A percentile compares a stretch with the other conserved stretches of the same genome.
These are phyloP conservation scores for Psilocybe cyanescens DNA, from an alignment of 768 basidiomycete species.

Conservation along the genomic window DNA sequence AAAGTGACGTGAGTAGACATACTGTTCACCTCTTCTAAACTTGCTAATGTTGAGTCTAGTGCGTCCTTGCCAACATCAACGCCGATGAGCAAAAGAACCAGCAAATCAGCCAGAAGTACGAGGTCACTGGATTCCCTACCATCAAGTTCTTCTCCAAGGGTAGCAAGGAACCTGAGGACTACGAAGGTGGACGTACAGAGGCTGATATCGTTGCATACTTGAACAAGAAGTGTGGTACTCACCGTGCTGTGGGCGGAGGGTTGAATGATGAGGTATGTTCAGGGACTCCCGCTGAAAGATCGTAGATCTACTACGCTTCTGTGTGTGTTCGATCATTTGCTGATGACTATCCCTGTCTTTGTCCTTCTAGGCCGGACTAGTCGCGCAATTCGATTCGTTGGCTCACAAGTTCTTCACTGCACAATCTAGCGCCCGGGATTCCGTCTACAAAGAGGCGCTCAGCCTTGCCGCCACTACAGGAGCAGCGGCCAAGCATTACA, in stretches of 20 bases:
- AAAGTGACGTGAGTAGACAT: constrained; percentile 61
- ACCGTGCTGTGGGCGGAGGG: constrained; percentile 81
- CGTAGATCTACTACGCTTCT: not conserved
- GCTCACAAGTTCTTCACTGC: constrained; percentile 78
- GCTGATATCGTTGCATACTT: constrained; percentile 78
- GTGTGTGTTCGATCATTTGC: not conserved
- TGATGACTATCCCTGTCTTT: not conserved
- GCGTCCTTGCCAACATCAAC: constrained; percentile 89
- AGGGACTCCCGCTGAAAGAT: not conserved
- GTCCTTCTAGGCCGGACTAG: constrained; percentile 73
- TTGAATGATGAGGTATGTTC: constrained; percentile 66
- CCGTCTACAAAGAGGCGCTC: constrained; percentile 70
- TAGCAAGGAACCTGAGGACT: constrained; percentile 62
- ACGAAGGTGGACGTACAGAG: constrained; percentile 74
- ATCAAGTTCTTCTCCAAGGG: constrained; percentile 92
- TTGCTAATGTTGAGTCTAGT: constrained; percentile 49
- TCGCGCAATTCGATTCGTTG: constrained; percentile 74
- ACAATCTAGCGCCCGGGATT: constrained; percentile 53
- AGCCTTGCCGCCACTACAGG: constrained; percentile 54
- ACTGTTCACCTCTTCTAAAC: not conserved
- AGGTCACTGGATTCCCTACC: constrained; percentile 84
- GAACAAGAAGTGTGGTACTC: constrained; percentile 86
- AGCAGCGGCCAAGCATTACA: constrained; percentile 71
- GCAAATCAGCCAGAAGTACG: constrained; percentile 71
- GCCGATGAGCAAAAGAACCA: constrained; percentile 85